phyloP scores from a whole-genome alignment of 2,329 filamentous ascomycete species.

The Ciborinia camelliae region DNA sequence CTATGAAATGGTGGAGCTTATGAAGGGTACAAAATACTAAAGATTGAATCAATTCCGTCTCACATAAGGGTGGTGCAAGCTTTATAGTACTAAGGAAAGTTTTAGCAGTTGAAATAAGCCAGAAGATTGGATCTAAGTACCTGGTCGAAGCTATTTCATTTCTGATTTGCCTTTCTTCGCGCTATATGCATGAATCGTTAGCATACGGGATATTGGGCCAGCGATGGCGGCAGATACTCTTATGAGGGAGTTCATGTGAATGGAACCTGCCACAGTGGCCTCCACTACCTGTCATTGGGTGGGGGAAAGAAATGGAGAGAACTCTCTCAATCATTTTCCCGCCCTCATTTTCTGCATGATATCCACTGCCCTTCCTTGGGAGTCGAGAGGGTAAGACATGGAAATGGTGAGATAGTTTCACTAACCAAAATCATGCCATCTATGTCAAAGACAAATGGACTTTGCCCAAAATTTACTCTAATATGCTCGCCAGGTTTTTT shows the following conservation, averaged over 20 bases:
- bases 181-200: constrained; percentile 23
- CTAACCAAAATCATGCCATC: constrained; percentile 76
- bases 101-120: neutral
- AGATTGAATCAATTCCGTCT: constrained; percentile 76
- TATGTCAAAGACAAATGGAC: constrained; percentile 86
- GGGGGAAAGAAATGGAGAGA: too few relatives aligned
- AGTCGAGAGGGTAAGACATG: neutral
- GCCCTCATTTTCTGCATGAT: too few relatives aligned
- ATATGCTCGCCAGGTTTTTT: constrained; percentile 62
- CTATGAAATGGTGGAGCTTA: constrained; percentile 3
- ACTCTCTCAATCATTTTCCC: too few relatives aligned
- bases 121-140: constrained; percentile 29
- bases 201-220: neutral
- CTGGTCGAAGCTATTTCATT: constrained; percentile 53
- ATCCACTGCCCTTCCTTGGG: neutral
- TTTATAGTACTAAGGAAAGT: constrained; percentile 39
- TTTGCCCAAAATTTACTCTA: constrained; percentile 64
- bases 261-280: neutral
- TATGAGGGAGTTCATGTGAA: neutral
- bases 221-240: neutral
- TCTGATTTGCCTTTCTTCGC: constrained; percentile 32
- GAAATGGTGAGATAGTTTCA: constrained; percentile 22
- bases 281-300: too few relatives aligned
- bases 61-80: constrained; percentile 60
- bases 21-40: constrained; percentile 50